Base-by-base conservation (phyloP, 2,329 filamentous ascomycete species). In the Colletotrichum sansevieriae region DNA sequence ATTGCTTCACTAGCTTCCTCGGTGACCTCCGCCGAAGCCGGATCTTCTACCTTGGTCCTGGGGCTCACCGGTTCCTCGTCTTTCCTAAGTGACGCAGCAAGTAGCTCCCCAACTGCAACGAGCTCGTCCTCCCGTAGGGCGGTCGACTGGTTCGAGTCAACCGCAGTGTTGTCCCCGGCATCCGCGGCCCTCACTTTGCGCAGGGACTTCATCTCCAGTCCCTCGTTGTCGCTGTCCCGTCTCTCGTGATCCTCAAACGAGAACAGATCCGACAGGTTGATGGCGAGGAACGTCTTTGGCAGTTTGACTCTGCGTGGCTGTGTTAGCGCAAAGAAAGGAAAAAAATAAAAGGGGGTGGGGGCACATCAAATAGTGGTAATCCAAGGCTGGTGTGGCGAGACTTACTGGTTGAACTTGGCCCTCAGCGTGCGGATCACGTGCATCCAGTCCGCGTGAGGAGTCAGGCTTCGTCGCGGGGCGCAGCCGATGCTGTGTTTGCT, bases 401-500 rank as follows among this genome's bases (percentile, higher is more conserved):
- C 91, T 83, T 86, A 95, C 92, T 94, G 94, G 76, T 97, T 93
- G 77, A 99, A 98, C 76, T 97, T 98, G 57, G 93, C 95, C 72
- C 95, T 90, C 71, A 99, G 83, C 2, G 95, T 98, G 81, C 97
- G 95, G 73, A 99, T 93, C n/a, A 99, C 93, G 75, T 95, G 89
- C 81, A 97, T 95, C 95, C 96, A 99, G 79, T 99, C 93, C 43
- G 90, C 90, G 80, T 99, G 97, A 3, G 93, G 88, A 3, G 95
- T 98, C 75, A 99, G 83, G 76, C 93, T 97, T 71, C 96, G 87
- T 71, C 95, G 87, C n/a, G 94, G 94, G 7, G 95, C 94, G 77
- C 93, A 97, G 46, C 95, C 95, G 75, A 99, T 99, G 79, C 94
- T 97, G 79, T 99, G 96, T 75, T 96, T 93, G 74, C 93, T 96